A percentile compares a stretch with the other conserved stretches of the same genome.
Evolutionary conservation across 345 rosid species (phyloP).

Genomic region (Boechera stricta): DNA sequence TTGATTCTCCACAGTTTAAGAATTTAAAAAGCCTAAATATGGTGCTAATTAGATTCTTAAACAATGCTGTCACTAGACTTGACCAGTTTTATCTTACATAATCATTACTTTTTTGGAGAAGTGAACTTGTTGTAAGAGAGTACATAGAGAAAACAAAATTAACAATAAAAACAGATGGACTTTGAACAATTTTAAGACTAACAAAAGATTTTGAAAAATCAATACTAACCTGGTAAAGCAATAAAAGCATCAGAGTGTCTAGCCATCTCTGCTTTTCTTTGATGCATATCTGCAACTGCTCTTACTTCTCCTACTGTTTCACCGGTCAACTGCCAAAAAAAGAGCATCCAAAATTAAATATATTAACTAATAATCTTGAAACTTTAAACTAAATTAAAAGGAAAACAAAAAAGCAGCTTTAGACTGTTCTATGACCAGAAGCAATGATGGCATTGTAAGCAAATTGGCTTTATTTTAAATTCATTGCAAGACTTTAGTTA

Average conservation of each 20-base stretch:
- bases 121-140: constrained; percentile 33
- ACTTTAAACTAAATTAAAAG: constrained; percentile 32
- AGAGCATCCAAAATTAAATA: constrained; percentile 6
- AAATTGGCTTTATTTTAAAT: constrained; percentile 37
- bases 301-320: constrained; percentile 98
- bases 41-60: constrained; percentile 25
- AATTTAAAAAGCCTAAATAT: constrained; percentile 5
- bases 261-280: constrained; percentile 99
- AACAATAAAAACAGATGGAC: constrained; percentile 34
- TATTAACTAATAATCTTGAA: constrained; percentile 26
- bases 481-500: constrained; percentile 28
- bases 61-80: constrained; percentile 39
- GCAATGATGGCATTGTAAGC: constrained; percentile 45
- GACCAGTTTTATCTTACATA: constrained; percentile 31
- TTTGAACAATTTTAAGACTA: constrained; percentile 4
- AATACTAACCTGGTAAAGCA: constrained; percentile 93
- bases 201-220: background rate
- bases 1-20: constrained; percentile 18
- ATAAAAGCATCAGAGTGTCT: constrained; percentile 99
- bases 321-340: constrained; percentile 82
- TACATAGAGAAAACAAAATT: background rate
- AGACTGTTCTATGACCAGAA: constrained; percentile 47
- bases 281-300: constrained; percentile 99
- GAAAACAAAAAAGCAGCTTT: constrained; percentile 36
- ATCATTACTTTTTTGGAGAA: constrained; percentile 38